Percentiles rank a stretch among this genome's conserved stretches.
phyloP scores from a whole-genome alignment of 108 stramenopile species.

The Cyclotella baltica region DNA sequence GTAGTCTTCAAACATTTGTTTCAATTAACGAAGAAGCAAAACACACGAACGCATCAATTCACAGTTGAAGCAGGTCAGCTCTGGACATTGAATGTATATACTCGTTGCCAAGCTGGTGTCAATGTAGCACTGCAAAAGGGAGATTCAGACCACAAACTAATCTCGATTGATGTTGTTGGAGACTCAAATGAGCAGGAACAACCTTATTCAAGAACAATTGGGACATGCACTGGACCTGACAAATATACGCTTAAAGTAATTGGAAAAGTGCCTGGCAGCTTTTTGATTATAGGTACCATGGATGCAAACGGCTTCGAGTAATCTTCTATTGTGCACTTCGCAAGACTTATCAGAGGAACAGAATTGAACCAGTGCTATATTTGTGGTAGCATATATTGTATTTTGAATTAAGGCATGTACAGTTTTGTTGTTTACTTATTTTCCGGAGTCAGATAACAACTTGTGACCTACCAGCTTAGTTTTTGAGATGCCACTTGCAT shows the following conservation, averaged over 20 bases:
- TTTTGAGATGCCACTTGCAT: too few relatives aligned
- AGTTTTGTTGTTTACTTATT: too few relatives aligned
- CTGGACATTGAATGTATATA: slow-evolving; percentile 37
- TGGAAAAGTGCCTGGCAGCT: background rate
- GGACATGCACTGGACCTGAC: slow-evolving; percentile 33
- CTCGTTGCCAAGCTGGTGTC: slow-evolving; percentile 29
- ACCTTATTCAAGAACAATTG: slow-evolving; percentile 41
- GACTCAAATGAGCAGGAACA: slow-evolving; percentile 23
- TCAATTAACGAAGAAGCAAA: slow-evolving; percentile 25
- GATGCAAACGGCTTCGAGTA: background rate
- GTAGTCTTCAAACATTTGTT: slow-evolving; percentile 37
- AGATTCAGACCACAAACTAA: background rate
- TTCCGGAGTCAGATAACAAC: too few relatives aligned
- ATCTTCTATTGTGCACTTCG: too few relatives aligned
- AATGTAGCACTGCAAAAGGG: slow-evolving; percentile 16
- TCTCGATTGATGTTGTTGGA: slow-evolving; percentile 30
- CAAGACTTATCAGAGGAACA: too few relatives aligned
- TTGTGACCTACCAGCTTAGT: too few relatives aligned
- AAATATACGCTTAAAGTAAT: background rate
- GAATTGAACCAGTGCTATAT: too few relatives aligned
- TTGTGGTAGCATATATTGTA: too few relatives aligned
- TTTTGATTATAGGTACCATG: background rate
- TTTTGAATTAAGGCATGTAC: too few relatives aligned
- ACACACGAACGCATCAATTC: slow-evolving; percentile 25
- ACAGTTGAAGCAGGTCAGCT: slow-evolving; percentile 19